These are phyloP conservation scores for Coemansia reversa DNA, from an alignment of 192 early-diverging fungal genomes.

Conservation along the genomic window DNA sequence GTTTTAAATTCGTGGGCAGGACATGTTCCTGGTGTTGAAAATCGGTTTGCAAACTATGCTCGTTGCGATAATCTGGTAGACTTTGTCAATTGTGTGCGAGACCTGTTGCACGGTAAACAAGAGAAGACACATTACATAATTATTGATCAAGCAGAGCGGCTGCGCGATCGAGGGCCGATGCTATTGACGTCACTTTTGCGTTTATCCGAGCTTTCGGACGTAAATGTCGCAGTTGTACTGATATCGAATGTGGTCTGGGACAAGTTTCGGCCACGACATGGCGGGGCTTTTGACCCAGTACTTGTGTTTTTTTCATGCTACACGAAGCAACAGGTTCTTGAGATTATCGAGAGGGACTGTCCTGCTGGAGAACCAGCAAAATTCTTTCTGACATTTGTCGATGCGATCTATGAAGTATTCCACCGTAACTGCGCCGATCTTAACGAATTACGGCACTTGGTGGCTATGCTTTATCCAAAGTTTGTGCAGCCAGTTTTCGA, in stretches of 20 bases:
- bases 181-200: conserved; percentile 70
- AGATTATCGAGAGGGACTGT: conserved; percentile 73
- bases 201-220: conserved; percentile 63
- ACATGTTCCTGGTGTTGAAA: conserved; percentile 50
- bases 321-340: conserved; percentile 64
- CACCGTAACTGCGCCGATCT: conserved; percentile 77
- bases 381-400: conserved; percentile 75
- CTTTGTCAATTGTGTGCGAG: conserved; percentile 58
- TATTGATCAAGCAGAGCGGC: conserved; percentile 76
- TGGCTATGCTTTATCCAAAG: conserved; percentile 77
- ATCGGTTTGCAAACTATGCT: conserved; percentile 50
- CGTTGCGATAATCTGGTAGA: conserved; percentile 71
- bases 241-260: conserved; percentile 75
- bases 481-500: conserved; percentile 84
- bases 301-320: conserved; percentile 76
- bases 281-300: conserved; percentile 62
- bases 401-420: conserved; percentile 81
- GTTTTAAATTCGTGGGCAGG: conserved; percentile 66
- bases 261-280: conserved; percentile 70
- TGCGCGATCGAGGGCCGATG: conserved; percentile 67
- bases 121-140: conserved; percentile 54
- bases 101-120: conserved; percentile 14
- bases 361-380: conserved; percentile 56
- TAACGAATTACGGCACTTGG: conserved; percentile 82
- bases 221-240: conserved; percentile 66